Conservation (phyloP, 2,329 filamentous ascomycete genomes). For the Fusarium setosum region DNA sequence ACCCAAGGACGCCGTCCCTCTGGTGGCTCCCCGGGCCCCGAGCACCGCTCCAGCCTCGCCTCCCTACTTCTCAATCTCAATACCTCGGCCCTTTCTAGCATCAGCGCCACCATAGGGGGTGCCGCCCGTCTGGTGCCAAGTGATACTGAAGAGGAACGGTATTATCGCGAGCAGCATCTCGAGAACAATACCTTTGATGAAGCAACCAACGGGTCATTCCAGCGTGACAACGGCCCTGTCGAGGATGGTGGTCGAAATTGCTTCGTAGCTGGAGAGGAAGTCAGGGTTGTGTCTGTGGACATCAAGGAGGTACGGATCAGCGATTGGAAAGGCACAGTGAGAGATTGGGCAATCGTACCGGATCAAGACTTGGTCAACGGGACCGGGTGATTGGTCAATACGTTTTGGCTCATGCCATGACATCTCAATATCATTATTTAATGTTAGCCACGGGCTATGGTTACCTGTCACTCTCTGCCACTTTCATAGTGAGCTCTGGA, state of each 20-base stretch:
- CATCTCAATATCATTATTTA: conserved; percentile 10
- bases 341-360: conserved; percentile 74
- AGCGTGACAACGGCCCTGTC: conserved; percentile 49
- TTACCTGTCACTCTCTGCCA: neutral
- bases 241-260: conserved; percentile 68
- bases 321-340: conserved; percentile 94
- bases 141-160: conserved; percentile 85
- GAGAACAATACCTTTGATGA: conserved; percentile 92
- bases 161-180: conserved; percentile 84
- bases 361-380: conserved; percentile 55
- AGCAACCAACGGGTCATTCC: conserved; percentile 51
- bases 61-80: conserved; percentile 91
- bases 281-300: conserved; percentile 86
- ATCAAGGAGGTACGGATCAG: conserved; percentile 89
- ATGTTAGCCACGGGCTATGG: neutral
- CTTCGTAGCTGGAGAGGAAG: conserved; percentile 84
- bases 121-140: conserved; percentile 77
- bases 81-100: conserved; percentile 85
- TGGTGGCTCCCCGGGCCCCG: conserved; percentile 72
- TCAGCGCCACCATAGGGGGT: conserved; percentile 95
- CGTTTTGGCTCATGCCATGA: neutral
- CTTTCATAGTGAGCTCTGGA: neutral
- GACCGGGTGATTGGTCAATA: conserved; percentile 37
- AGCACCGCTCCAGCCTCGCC: conserved; percentile 79
- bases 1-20: conserved; percentile 71